Evolutionary conservation across 1,284 basidiomycete species (phyloP).

Genomic region (Melampsora abietis-canadensis): DNA sequence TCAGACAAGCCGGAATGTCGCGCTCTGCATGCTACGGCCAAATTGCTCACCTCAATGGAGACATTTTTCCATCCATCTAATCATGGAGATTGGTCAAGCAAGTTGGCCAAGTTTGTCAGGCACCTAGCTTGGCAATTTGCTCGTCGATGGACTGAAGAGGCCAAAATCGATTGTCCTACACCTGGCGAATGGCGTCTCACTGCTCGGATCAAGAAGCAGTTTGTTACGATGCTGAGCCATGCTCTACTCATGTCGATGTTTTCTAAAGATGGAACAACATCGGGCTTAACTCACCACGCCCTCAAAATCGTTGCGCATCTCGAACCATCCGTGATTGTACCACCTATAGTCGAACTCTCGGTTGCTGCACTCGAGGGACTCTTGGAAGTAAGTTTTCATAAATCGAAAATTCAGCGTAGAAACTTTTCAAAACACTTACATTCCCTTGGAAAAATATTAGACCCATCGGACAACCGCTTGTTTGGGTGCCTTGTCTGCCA

Average conservation of each 20-base stretch:
- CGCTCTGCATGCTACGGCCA: slow-evolving; percentile 82
- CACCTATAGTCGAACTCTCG: slow-evolving; percentile 84
- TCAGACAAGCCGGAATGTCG: slow-evolving; percentile 39
- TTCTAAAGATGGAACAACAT: slow-evolving; percentile 65
- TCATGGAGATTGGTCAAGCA: slow-evolving; percentile 55
- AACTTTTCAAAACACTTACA: slow-evolving; percentile 44
- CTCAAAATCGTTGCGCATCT: slow-evolving; percentile 72
- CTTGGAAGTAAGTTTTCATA: slow-evolving; percentile 66
- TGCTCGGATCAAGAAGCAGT: slow-evolving; percentile 72
- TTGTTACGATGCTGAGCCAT: slow-evolving; percentile 77
- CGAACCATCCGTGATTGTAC: slow-evolving; percentile 84
- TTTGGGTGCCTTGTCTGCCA: slow-evolving; percentile 77
- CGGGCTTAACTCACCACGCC: slow-evolving; percentile 67
- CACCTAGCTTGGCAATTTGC: slow-evolving; percentile 79
- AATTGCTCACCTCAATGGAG: slow-evolving; percentile 86
- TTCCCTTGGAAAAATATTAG: slow-evolving; percentile 51
- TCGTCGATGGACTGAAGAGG: slow-evolving; percentile 78
- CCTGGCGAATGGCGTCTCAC: slow-evolving; percentile 75
- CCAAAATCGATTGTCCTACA: slow-evolving; percentile 72
- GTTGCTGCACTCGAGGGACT: slow-evolving; percentile 85
- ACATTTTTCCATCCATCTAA: slow-evolving; percentile 79
- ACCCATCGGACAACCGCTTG: slow-evolving; percentile 89
- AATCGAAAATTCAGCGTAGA: slow-evolving; percentile 7
- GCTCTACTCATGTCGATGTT: slow-evolving; percentile 93
- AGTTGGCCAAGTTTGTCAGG: slow-evolving; percentile 68